phyloP scores from a whole-genome alignment of 495 filamentous ascomycete species.

The Trichocladium antarcticum region DNA sequence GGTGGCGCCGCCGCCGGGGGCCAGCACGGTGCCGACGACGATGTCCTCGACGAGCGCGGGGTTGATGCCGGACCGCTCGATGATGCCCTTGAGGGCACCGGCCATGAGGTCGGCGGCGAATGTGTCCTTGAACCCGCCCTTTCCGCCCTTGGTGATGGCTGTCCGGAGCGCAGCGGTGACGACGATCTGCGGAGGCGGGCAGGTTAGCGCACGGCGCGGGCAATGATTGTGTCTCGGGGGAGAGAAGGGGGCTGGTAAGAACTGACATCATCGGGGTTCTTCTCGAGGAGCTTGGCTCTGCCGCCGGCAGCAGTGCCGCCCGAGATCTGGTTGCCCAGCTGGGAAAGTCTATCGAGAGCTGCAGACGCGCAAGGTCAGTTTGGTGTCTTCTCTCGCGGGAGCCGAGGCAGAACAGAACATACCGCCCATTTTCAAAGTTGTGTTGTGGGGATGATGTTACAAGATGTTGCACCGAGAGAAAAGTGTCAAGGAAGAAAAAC shows the following conservation, averaged over 20 bases:
- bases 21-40: conserved; percentile 79
- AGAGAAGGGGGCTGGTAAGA: too few relatives aligned
- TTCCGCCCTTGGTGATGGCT: conserved; percentile 82
- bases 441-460: too few relatives aligned
- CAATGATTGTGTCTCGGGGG: conserved; percentile 9
- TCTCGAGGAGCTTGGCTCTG: conserved; percentile 38
- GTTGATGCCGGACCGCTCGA: conserved; percentile 76
- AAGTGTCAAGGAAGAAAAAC: background rate
- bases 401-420: background rate
- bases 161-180: conserved; percentile 88
- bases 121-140: conserved; percentile 93
- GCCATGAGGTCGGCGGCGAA: conserved; percentile 73
- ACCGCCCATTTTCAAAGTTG: conserved; percentile 27
- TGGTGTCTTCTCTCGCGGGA: background rate
- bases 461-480: too few relatives aligned
- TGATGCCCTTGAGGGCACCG: conserved; percentile 67
- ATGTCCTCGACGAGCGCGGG: conserved; percentile 81
- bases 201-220: background rate
- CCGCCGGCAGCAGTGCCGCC: conserved; percentile 28
- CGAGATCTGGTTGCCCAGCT: conserved; percentile 38
- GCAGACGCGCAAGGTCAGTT: conserved; percentile 4
- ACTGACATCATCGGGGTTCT: conserved; percentile 41
- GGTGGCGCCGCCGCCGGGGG: conserved; percentile 89
- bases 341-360: conserved; percentile 38
- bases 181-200: conserved; percentile 50